Percentiles rank a stretch among this genome's conserved stretches.
Conservation (phyloP, 148 eudicot species). For the Fagopyrum homotropicum region DNA sequence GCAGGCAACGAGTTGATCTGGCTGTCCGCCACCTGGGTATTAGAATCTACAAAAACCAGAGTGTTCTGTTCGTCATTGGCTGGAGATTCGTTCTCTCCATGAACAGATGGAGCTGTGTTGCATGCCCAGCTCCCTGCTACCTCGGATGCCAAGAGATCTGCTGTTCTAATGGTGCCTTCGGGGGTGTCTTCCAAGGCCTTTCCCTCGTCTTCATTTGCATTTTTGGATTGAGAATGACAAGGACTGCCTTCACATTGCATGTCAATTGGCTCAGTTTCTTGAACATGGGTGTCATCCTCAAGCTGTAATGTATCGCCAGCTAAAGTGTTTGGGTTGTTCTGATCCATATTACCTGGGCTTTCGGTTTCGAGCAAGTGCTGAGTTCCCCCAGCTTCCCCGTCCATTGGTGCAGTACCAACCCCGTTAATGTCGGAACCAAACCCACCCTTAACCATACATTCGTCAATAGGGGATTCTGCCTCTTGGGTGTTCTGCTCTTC, state of each 20-base stretch:
- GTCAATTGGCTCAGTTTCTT: constrained; percentile 36
- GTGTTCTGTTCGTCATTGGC: constrained; percentile 2
- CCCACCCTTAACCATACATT: constrained; percentile 42
- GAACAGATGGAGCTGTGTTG: constrained; percentile 70
- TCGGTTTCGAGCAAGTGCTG: constrained; percentile 73
- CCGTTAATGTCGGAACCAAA: constrained; percentile 90
- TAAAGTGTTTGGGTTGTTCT: constrained; percentile 23
- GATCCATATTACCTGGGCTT: constrained; percentile 35
- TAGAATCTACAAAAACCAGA: constrained; percentile 33
- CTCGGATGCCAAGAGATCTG: constrained; percentile 88
- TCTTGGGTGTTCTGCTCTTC: constrained; percentile 66
- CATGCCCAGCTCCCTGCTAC: constrained; percentile 87
- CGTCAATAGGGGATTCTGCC: constrained; percentile 51
- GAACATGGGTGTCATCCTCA: constrained; percentile 47
- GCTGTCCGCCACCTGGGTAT: constrained; percentile 57
- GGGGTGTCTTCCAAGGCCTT: constrained; percentile 43
- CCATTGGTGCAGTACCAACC: constrained; percentile 43
- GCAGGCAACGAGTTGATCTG: constrained; percentile 29
- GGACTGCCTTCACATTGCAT: constrained; percentile 23
- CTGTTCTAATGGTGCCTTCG: constrained; percentile 43
- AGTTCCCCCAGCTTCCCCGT: constrained; percentile 49
- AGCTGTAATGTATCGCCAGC: constrained; percentile 67
- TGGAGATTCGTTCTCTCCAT: constrained; percentile 71
- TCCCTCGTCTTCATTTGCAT: constrained; percentile 16
- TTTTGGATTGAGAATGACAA: constrained; percentile 23